These are phyloP conservation scores for Athelia psychrophila DNA, from an alignment of 1,284 basidiomycete genomes.

Conservation along the genomic window DNA sequence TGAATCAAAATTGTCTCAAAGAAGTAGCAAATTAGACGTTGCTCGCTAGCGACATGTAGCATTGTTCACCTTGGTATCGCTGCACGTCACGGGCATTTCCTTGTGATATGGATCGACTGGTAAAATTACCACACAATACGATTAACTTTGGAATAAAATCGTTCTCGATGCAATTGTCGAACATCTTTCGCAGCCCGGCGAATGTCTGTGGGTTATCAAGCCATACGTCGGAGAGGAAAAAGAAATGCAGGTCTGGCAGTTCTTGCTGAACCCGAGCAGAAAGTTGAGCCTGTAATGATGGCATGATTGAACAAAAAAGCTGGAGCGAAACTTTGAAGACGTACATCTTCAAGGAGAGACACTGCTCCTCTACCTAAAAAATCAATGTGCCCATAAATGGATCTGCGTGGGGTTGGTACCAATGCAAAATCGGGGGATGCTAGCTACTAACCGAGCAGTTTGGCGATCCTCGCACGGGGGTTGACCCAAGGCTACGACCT, in stretches of 20 bases:
- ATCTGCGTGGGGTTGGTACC: conserved; percentile 23
- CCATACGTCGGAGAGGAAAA: conserved; percentile 94
- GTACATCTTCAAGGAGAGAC: conserved; percentile 89
- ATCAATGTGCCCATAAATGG: conserved; percentile 92
- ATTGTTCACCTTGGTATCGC: conserved; percentile 72
- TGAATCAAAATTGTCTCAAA: conserved; percentile 78
- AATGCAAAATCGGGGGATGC: conserved; percentile 1
- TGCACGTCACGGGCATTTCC: conserved; percentile 78
- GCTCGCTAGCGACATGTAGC: conserved; percentile 1
- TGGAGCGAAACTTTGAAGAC: conserved; percentile 21
- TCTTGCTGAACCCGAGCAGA: conserved; percentile 62
- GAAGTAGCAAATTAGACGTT: conserved; percentile 4
- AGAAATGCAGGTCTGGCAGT: conserved; percentile 80
- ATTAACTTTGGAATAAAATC: conserved; percentile 85
- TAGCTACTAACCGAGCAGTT: conserved; percentile 61
- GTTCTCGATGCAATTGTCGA: conserved; percentile 90
- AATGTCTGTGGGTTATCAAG: conserved; percentile 89
- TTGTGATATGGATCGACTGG: conserved; percentile 75
- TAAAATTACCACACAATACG: conserved; percentile 95
- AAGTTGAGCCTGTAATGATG: conserved; percentile 48
- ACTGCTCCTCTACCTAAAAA: conserved; percentile 92
- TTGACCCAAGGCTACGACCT: conserved; percentile 94
- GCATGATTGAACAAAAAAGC: conserved; percentile 1
- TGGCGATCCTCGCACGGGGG: conserved; percentile 92
- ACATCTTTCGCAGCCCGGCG: conserved; percentile 76